Evolutionary conservation across 331 rosid genomes (phyloP), one percentile per base, ranked within the genome.

Genomic region (Prunus yedoensis): DNA sequence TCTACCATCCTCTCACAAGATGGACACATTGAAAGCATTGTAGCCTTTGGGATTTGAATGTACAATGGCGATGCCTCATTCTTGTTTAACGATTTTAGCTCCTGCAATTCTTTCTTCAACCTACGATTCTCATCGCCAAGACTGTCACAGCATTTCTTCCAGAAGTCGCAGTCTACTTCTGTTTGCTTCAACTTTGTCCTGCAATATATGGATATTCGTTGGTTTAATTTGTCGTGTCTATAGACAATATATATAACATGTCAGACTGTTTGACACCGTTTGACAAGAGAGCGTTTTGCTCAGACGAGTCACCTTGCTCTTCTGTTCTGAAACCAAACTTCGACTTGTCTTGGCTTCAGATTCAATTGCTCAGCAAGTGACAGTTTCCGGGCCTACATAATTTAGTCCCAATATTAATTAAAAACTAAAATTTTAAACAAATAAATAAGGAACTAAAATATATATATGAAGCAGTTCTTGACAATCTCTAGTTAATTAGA

Each of bases 261-360:
- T 28, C 15, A 28, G 20, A 28, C 21, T 63, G 23, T 63, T 63
- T 32, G 68, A 9, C 3, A 32, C 21, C 32, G 23, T 63, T 63
- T 63, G 68, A 9, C 3, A 32, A n/a, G 25, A 63, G 46, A 63
- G 30, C 7, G 10, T 30, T 63, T 12, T 3, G 57, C 9, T 5
- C 1, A 17, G n/a, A 15, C 9, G 38, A 30, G 43, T 61, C 78
- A 91, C 98, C 98, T 91, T 75, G 98, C 98, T 87, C 98, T 89
- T 76, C 93, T 76, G 85, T 93, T 93, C 77, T 93, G 98, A 73
- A 93, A 93, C 98, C 98, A 93, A 69, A 93, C 98, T 86, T 93
- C 98, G 23, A 93, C 91, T 74, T 93, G 98, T 79, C 98, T 85
- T 0, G 96, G 79, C 66, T 85, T 90, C 82, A 93, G 78, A 73